Base-by-base conservation (phyloP, 2,329 filamentous ascomycete species). In the Aspergillus pseudotamarii region DNA sequence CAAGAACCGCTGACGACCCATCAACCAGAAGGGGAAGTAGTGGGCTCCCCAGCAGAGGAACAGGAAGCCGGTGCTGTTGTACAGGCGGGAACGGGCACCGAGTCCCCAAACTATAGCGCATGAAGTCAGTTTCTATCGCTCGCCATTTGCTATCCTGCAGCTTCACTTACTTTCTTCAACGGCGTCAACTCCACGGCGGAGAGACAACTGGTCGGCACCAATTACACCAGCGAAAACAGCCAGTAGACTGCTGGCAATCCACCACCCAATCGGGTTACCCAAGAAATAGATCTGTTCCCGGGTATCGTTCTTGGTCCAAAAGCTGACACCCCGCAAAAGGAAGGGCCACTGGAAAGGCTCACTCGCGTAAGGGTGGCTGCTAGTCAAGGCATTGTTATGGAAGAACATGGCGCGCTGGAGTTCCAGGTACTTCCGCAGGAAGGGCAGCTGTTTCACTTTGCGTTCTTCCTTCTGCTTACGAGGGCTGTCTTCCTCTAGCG, bases 21-120 rank as follows among this genome's bases (percentile, higher is more conserved):
- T 99, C 67, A 97, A 88, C 82, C 89, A 99, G 84, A 99, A 99
- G 58, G 94, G 94, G 79, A 97, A 88, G 83, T 97, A 99, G 78
- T 99, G 95, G 2, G 93, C 94, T 16, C 92, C 93, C 95, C 95
- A 99, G 61, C 93, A 93, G 62, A 99, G 87, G 88, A 97, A 98
- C 84, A 99, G 96, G 87, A 99, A 99, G 28, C 95, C 95, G 0
- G 95, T 98, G 60, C 93, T 97, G 85, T 98, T 98, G 82, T 99
- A 99, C 57, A 99, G 86, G 67, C 94, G 93, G 28, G 92, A 94
- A 68, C 95, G 94, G 34, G 95, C 93, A 69, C 93, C 93, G 91
- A 75, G 56, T 45, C 76, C 79, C 78, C 78, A 80, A 58, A 80
- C 78, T 83, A 64, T 55, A 63, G 28, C 60, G 28, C n/a, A 34